Evolutionary conservation across 495 filamentous ascomycete genomes (phyloP).

Genomic region (Penicillium herquei): DNA sequence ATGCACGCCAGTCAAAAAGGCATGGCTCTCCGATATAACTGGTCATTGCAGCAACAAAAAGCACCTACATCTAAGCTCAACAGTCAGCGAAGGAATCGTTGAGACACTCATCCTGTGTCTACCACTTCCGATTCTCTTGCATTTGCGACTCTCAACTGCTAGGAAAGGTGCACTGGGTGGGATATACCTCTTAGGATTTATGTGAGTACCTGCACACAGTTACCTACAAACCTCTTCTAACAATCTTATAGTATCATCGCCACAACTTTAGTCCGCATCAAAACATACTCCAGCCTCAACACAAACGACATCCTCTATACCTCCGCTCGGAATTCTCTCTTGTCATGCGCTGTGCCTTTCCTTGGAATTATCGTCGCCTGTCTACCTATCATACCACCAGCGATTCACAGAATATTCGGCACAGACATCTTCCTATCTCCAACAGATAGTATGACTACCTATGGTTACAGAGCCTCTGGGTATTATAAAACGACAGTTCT

Average conservation of each 20-base stretch:
- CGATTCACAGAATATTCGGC: constrained; percentile 5
- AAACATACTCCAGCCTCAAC: constrained; percentile 7
- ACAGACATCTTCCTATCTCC: constrained; percentile 3
- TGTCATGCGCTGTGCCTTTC: constrained; percentile 10
- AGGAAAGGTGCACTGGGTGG: constrained; percentile 7
- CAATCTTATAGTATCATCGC: constrained; percentile 12
- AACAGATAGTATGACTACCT: background rate
- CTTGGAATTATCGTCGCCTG: constrained; percentile 22
- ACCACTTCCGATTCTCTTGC: constrained; percentile 6
- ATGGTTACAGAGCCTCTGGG: background rate
- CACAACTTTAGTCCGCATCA: constrained; percentile 16
- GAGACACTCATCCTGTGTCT: constrained; percentile 15
- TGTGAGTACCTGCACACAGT: constrained; percentile 5
- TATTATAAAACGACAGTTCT: constrained; percentile 19
- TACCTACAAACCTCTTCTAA: background rate
- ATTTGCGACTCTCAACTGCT: constrained; percentile 6
- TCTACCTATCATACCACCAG: constrained; percentile 15
- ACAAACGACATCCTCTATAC: constrained; percentile 14
- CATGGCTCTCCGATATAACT: constrained; percentile 9
- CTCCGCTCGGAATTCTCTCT: constrained; percentile 15
- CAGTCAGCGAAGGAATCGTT: constrained; percentile 13
- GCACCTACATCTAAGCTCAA: constrained; percentile 11
- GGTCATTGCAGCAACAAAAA: constrained; percentile 18
- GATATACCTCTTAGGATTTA: constrained; percentile 13
- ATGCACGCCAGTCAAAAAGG: constrained; percentile 15